phyloP scores from a whole-genome alignment of 2,329 filamentous ascomycete genomes.

The Sphaerulina musiva region DNA sequence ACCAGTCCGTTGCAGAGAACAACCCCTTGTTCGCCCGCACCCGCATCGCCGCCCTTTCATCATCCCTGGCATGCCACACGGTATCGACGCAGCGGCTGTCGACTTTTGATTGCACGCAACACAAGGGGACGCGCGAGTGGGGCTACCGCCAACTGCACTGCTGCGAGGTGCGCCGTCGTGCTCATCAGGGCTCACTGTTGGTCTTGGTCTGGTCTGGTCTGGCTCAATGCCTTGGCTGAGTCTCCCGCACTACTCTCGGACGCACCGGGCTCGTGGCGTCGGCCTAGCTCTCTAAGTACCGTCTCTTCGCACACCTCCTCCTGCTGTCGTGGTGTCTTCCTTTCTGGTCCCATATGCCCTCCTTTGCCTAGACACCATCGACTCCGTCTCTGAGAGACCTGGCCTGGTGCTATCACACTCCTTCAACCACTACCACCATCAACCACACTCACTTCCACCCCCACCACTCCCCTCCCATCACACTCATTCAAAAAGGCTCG shows the following conservation, averaged over 20 bases:
- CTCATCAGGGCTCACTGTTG: no score
- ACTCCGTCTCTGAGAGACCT: constrained; percentile 26
- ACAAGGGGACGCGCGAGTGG: constrained; percentile 17
- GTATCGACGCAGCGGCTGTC: not conserved
- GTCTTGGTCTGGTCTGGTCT: no score
- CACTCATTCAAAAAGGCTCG: constrained; percentile 13
- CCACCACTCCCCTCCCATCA: not conserved
- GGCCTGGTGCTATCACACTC: constrained; percentile 27
- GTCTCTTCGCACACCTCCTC: constrained; percentile 15
- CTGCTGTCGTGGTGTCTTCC: constrained; percentile 9
- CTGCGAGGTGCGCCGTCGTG: not conserved
- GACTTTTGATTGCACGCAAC: constrained; percentile 8
- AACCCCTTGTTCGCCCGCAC: not conserved
- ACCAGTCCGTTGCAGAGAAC: not conserved
- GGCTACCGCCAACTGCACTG: not conserved
- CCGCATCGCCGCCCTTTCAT: no score
- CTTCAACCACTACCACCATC: constrained; percentile 21
- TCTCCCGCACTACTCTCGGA: not conserved
- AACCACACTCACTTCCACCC: constrained; percentile 4
- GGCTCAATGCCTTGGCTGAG: not conserved
- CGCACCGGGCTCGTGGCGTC: constrained; percentile 15
- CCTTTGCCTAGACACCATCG: constrained; percentile 15
- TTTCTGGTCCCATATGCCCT: constrained; percentile 19
- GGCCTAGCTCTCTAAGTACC: constrained; percentile 17
- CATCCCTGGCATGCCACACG: constrained; percentile 4